Base-by-base conservation (phyloP, 139 green algal genomes). In the Chlamydomonas incerta region DNA sequence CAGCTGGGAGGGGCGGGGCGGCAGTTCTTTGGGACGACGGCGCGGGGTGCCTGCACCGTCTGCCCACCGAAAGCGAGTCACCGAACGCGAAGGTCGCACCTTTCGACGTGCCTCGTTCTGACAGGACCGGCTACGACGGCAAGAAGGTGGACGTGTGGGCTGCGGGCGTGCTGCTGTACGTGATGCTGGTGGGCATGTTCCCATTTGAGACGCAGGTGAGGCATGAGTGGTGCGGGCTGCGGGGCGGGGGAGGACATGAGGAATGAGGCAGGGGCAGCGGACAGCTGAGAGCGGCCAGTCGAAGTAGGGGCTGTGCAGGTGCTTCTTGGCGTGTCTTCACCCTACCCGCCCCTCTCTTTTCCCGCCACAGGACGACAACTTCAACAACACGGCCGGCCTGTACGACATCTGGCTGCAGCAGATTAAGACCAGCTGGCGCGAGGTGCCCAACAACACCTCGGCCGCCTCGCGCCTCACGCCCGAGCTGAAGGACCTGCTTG, bases 171-270 rank as follows among this genome's bases (percentile, higher is more conserved):
- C 88, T 95, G 87, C 85, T 95, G 69, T 95, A 92, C 77, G 92
- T 95, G 23, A 93, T 95, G 93, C 94, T 98, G 75, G 88, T 96
- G 18, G 96, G 96, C 31, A 93, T 93, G 67, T 98, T 98, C 87
- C 94, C 94, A n/a, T 98, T 96, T 88, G 96, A 98, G 89, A 90
- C 89, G 21, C 86, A 92, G 74, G 90, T 90, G 96, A 50, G 82
- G 93, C 4, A 58, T 15, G 33, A n/a, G n/a, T n/a, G n/a, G n/a
- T n/a, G n/a, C n/a, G n/a, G 41, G 41, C 41, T 8, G 41, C 6
- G 8, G 41, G 41, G 41, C 8, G 41, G 41, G 41, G 8, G 41
- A 8, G 41, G 41, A 50, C 6, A 8, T 5, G 41, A 50, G 41
- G 8, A 8, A 8, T 13, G 41, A 50, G 41, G 41, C n/a, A n/a